These are phyloP conservation scores for Mimosa pudica DNA, from an alignment of 306 rosid genomes.

Conservation along the genomic window DNA sequence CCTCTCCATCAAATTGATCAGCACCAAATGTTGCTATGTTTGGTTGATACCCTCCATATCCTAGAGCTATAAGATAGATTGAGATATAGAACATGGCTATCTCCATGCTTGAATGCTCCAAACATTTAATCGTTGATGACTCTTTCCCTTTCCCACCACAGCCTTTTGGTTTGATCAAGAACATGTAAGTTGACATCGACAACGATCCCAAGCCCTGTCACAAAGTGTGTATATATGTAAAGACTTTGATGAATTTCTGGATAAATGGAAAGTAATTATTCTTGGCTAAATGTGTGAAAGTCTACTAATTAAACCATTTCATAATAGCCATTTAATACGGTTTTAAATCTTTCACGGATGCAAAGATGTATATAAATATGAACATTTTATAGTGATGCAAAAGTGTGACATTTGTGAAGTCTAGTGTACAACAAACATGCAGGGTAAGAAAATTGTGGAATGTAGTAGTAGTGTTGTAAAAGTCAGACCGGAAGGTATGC, in stretches of 20 bases:
- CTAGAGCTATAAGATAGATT: slow-evolving; percentile 63
- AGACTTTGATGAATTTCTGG: slow-evolving; percentile 6
- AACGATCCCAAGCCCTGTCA: slow-evolving; percentile 73
- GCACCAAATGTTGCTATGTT: slow-evolving; percentile 66
- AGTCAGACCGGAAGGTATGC: no score
- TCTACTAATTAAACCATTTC: no score
- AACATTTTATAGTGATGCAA: no score
- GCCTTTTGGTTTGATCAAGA: slow-evolving; percentile 72
- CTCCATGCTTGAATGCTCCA: slow-evolving; percentile 42
- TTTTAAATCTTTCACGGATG: no score
- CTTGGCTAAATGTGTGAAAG: no score
- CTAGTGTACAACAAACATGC: no score
- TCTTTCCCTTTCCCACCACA: slow-evolving; percentile 78
- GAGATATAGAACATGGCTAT: slow-evolving; percentile 55
- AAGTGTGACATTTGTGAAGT: no score
- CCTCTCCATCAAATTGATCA: slow-evolving; percentile 61
- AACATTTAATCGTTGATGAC: slow-evolving; percentile 26
- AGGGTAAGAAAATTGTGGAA: no score
- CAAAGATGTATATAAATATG: no score
- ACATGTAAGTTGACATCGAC: slow-evolving; percentile 68
- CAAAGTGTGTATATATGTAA: neutral
- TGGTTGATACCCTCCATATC: slow-evolving; percentile 70
- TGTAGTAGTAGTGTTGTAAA: no score
- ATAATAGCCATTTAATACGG: no score
- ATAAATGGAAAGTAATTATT: no score